These are phyloP conservation scores for Phytophthora syringae DNA, from an alignment of 352 stramenopile genomes.

Conservation along the genomic window DNA sequence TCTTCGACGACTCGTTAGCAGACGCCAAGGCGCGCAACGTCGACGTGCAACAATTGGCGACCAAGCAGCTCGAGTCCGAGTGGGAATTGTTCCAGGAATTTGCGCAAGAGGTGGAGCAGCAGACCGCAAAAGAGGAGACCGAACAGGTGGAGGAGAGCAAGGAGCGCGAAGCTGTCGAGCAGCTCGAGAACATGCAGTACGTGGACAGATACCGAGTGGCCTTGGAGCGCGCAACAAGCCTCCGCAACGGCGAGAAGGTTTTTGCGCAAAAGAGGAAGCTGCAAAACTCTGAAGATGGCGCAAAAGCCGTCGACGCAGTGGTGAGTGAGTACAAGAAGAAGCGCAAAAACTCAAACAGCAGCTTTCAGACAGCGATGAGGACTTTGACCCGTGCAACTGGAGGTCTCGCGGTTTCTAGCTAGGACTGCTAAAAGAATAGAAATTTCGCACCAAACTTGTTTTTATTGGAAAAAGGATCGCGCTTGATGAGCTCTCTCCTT, in stretches of 20 bases:
- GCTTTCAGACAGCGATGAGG: conserved; percentile 27
- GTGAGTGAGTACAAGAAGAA: conserved; percentile 40
- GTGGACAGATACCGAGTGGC: conserved; percentile 62
- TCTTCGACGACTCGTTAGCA: conserved; percentile 61
- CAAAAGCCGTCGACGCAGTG: conserved; percentile 13
- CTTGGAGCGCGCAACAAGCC: conserved; percentile 44
- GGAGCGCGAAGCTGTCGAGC: conserved; percentile 53
- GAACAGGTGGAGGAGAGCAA: conserved; percentile 46
- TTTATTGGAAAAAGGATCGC: conserved; percentile 24
- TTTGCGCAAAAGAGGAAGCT: conserved; percentile 34
- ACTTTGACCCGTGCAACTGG: conserved; percentile 58
- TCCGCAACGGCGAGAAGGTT: conserved; percentile 23
- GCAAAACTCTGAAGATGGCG: conserved; percentile 15
- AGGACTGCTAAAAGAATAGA: not conserved
- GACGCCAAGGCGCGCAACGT: conserved; percentile 57
- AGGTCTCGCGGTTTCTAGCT: conserved; percentile 49
- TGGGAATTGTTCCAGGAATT: conserved; percentile 75
- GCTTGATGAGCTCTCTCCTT: conserved; percentile 22
- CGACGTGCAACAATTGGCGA: conserved; percentile 51
- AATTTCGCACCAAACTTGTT: conserved; percentile 21
- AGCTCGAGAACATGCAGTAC: conserved; percentile 77
- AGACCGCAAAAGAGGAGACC: conserved; percentile 41
- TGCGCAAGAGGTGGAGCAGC: conserved; percentile 58
- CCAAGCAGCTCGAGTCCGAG: conserved; percentile 52
- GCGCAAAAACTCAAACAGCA: conserved; percentile 26